These are phyloP conservation scores for Annulohypoxylon moriforme DNA, from an alignment of 495 filamentous ascomycete genomes.

Conservation along the genomic window DNA sequence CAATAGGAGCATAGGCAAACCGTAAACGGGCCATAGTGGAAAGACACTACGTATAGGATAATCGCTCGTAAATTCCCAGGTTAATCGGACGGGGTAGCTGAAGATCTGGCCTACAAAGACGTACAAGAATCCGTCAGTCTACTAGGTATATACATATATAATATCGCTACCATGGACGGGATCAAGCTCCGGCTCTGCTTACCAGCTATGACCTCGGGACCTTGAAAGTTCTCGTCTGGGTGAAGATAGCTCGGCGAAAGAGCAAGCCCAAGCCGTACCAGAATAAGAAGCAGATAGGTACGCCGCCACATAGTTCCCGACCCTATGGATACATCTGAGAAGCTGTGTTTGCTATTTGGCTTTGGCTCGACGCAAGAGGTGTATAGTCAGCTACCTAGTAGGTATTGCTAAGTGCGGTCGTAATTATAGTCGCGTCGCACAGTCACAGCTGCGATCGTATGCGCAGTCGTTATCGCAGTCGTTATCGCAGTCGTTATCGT, in stretches of 20 bases:
- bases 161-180: not conserved
- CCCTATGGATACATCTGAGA: constrained; percentile 31
- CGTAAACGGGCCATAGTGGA: constrained; percentile 94
- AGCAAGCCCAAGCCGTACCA: constrained; percentile 93
- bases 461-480: constrained; percentile 15
- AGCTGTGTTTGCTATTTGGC: constrained; percentile 18
- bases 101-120: constrained; percentile 81
- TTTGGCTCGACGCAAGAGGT: no score
- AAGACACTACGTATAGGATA: constrained; percentile 93
- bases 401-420: constrained; percentile 4
- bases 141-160: not conserved
- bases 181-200: constrained; percentile 49
- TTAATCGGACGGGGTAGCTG: constrained; percentile 82
- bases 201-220: constrained; percentile 97
- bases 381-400: no score
- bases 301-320: constrained; percentile 83
- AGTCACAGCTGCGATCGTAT: not conserved
- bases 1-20: constrained; percentile 88
- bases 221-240: constrained; percentile 98
- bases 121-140: constrained; percentile 33
- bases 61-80: constrained; percentile 94
- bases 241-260: constrained; percentile 95
- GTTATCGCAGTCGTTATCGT: constrained; percentile 4
- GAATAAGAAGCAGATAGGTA: constrained; percentile 82
- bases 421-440: constrained; percentile 8